Conservation (phyloP, 257 asterid genomes). For the Petrea volubilis region DNA sequence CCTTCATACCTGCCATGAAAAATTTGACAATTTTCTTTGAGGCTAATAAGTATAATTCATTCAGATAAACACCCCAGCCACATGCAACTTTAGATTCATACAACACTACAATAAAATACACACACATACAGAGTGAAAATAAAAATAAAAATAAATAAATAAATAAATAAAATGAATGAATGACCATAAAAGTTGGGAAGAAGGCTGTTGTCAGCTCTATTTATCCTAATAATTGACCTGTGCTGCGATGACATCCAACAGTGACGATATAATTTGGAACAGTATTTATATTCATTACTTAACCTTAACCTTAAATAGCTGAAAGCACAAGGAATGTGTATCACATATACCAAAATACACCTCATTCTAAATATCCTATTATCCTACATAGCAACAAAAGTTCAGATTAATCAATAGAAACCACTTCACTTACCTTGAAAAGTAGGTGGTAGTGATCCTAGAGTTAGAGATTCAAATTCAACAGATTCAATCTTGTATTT, state of each 20-base stretch:
- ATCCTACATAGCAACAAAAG: background rate
- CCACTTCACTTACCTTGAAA: conserved; percentile 39
- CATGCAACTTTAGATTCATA: background rate
- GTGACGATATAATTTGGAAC: background rate
- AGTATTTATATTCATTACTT: background rate
- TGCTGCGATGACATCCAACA: background rate
- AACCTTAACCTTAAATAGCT: background rate
- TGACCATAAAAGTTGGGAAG: background rate
- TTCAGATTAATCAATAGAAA: background rate
- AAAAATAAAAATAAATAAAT: no score
- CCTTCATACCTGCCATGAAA: conserved; percentile 34
- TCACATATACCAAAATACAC: background rate
- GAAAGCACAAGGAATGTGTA: background rate
- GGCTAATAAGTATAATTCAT: background rate
- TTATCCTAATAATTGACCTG: background rate
- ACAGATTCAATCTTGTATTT: conserved; percentile 51
- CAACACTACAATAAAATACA: background rate
- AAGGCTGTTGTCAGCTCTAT: no score
- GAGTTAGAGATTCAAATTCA: conserved; percentile 40
- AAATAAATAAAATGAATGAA: no score
- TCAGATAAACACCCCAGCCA: background rate
- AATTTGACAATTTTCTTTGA: background rate
- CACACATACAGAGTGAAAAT: no score
- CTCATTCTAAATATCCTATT: background rate
- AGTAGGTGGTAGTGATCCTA: conserved; percentile 48